phyloP scores from a whole-genome alignment of 2,329 filamentous ascomycete species.

The Fusarium sp. region DNA sequence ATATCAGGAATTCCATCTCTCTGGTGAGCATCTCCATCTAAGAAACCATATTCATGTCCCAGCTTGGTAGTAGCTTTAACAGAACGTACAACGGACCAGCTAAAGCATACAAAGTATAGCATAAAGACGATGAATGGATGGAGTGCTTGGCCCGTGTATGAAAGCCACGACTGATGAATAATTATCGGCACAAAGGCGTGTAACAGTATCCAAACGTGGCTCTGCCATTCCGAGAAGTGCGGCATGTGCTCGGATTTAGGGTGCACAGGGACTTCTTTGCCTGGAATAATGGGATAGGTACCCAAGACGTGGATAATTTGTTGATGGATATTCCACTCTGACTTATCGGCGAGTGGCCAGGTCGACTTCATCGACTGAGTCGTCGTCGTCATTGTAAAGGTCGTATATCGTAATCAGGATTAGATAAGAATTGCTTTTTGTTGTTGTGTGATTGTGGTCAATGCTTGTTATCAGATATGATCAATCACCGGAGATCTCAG shows the following conservation, averaged over 20 bases:
- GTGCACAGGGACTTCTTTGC: not conserved
- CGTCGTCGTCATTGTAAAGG: not conserved
- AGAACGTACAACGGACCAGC: not conserved
- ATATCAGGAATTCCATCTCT: conserved; percentile 21
- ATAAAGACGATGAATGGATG: not conserved
- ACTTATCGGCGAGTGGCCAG: not conserved
- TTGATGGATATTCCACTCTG: not conserved
- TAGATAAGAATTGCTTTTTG: not conserved
- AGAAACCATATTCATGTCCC: conserved; percentile 5
- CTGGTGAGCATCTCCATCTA: conserved; percentile 16
- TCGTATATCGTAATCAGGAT: not conserved
- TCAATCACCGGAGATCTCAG: not conserved
- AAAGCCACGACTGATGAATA: not conserved
- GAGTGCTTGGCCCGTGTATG: not conserved
- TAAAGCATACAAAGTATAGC: not conserved
- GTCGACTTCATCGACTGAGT: not conserved
- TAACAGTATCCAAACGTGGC: not conserved
- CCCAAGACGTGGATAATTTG: not conserved
- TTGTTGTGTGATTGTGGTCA: not conserved
- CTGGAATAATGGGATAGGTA: not conserved
- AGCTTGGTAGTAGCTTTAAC: not conserved
- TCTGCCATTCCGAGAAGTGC: not conserved
- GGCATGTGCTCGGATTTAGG: not conserved
- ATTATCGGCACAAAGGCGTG: not conserved
- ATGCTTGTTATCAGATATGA: not conserved